These are phyloP conservation scores for Agaricales sp. DNA, from an alignment of 1,284 basidiomycete species.

Conservation along the genomic window DNA sequence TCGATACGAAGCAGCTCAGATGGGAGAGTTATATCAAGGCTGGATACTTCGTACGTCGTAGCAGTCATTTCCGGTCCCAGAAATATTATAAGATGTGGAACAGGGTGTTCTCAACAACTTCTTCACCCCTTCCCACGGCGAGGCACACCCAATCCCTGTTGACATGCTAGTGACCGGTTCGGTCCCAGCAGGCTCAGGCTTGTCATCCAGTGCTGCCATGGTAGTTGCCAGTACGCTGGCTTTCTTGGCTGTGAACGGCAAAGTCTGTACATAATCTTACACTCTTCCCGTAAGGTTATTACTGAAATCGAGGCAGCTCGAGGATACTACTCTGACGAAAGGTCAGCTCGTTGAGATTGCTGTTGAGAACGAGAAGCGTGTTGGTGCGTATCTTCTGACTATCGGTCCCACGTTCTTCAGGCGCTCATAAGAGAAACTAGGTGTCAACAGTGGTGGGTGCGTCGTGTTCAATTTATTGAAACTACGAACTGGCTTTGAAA, in stretches of 20 bases:
- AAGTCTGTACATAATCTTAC: conserved; percentile 24
- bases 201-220: conserved; percentile 81
- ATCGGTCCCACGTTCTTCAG: conserved; percentile 3
- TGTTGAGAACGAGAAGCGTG: conserved; percentile 74
- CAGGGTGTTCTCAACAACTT: conserved; percentile 68
- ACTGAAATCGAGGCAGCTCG: conserved; percentile 16
- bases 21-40: conserved; percentile 89
- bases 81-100: too few relatives aligned
- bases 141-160: conserved; percentile 38
- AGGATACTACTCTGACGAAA: conserved; percentile 38
- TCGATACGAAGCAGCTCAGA: conserved; percentile 56
- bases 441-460: conserved; percentile 69
- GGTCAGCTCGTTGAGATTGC: conserved; percentile 68
- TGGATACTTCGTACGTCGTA: conserved; percentile 55
- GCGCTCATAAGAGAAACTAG: too few relatives aligned
- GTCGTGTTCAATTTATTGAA: conserved; percentile 12
- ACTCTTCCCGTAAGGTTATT: too few relatives aligned
- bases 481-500: conserved; percentile 1
- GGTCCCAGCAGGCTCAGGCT: conserved; percentile 74
- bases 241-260: conserved; percentile 67
- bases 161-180: conserved; percentile 69
- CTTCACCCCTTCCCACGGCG: conserved; percentile 27
- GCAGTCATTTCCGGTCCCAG: too few relatives aligned
- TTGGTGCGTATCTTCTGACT: conserved; percentile 40
- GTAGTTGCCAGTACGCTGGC: conserved; percentile 75